phyloP scores from a whole-genome alignment of 148 eudicot species.

The Rhododendron molle region DNA sequence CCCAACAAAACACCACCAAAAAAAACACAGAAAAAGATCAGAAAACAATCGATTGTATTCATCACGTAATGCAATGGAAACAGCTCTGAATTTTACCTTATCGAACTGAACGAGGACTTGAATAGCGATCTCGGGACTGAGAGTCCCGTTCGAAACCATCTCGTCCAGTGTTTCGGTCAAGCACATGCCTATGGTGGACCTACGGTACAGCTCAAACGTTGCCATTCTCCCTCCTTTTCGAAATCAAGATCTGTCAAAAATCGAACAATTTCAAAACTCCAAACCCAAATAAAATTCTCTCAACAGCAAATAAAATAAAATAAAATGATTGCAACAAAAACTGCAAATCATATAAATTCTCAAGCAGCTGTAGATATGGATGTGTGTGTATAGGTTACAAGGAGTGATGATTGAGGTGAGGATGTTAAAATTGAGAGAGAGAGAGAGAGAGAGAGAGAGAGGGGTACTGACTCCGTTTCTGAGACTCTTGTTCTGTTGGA shows the following conservation, averaged over 20 bases:
- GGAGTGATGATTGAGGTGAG: not conserved
- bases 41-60: not conserved
- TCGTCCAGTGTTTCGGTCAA: slow-evolving; percentile 92
- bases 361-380: not conserved
- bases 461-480: not conserved
- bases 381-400: not conserved
- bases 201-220: slow-evolving; percentile 80
- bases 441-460: not conserved
- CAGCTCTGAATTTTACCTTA: slow-evolving; percentile 36
- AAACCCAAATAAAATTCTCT: not conserved
- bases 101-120: slow-evolving; percentile 94
- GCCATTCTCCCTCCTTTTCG: slow-evolving; percentile 44
- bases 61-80: not conserved
- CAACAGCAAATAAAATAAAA: not conserved
- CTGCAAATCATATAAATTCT: not conserved
- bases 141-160: slow-evolving; percentile 70
- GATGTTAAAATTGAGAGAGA: not conserved
- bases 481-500: not conserved
- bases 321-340: not conserved
- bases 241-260: slow-evolving; percentile 19
- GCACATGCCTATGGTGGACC: slow-evolving; percentile 95
- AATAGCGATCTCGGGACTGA: slow-evolving; percentile 88
- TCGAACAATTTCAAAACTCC: not conserved
- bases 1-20: not conserved
- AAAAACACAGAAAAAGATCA: not conserved